Percentiles rank a stretch among this genome's conserved stretches.
Evolutionary conservation across 192 early-diverging fungal genomes (phyloP).

Genomic region (Obelidium mucronatum): DNA sequence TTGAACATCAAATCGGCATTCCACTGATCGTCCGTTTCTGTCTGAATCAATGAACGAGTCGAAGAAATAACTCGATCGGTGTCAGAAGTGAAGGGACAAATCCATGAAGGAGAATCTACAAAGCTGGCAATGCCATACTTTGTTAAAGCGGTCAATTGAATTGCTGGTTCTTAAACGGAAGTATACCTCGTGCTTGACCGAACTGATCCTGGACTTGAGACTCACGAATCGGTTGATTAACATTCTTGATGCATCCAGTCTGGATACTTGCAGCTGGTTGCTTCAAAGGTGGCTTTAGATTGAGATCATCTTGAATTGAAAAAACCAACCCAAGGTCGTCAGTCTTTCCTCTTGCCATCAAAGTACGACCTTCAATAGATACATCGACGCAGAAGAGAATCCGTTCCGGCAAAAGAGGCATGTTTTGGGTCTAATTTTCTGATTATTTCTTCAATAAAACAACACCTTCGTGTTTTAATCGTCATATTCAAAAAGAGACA

Average conservation of each 20-base stretch:
- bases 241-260: constrained; percentile 30
- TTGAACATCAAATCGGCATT: too few relatives aligned
- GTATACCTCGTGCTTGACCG: background rate
- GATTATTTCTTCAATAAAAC: background rate
- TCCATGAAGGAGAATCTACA: constrained; percentile 21
- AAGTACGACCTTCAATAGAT: constrained; percentile 8
- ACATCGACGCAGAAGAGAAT: constrained; percentile 32
- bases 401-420: constrained; percentile 16
- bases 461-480: background rate
- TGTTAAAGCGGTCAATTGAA: too few relatives aligned
- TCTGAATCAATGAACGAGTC: too few relatives aligned
- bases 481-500: too few relatives aligned
- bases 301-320: background rate
- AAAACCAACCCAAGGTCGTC: background rate
- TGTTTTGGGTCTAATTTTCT: background rate
- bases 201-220: constrained; percentile 12
- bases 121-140: too few relatives aligned
- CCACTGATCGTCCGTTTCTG: too few relatives aligned
- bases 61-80: constrained; percentile 34
- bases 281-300: background rate
- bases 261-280: background rate
- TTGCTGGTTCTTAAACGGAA: too few relatives aligned
- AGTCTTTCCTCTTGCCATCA: background rate
- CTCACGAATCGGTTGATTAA: constrained; percentile 36
- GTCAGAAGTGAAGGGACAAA: constrained; percentile 15